A percentile compares a stretch with the other conserved stretches of the same genome.
phyloP scores from a whole-genome alignment of 1,284 basidiomycete genomes.

The Heterobasidion occidentale region DNA sequence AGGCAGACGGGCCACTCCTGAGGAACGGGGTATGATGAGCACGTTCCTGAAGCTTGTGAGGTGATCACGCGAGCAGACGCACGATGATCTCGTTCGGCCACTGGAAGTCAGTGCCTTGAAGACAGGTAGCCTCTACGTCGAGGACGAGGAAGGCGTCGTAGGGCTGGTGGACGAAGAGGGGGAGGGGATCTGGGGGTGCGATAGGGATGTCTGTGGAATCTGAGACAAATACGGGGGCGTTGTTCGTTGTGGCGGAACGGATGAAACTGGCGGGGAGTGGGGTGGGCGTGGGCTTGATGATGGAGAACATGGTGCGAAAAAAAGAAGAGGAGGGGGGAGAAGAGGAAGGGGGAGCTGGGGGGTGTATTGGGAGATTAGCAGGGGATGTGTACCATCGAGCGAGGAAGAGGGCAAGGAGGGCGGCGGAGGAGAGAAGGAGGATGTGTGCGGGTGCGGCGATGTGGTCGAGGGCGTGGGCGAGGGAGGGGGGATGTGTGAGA shows the following conservation, averaged over 20 bases:
- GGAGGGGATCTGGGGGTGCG: neutral
- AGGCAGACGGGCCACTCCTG: conserved; percentile 88
- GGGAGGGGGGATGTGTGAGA: neutral
- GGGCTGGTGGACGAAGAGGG: conserved; percentile 34
- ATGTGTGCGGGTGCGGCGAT: neutral
- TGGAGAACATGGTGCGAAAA: conserved; percentile 1
- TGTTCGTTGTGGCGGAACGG: neutral
- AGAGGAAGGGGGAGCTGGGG: neutral
- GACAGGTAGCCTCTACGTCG: conserved; percentile 90
- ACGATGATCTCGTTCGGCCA: conserved; percentile 87
- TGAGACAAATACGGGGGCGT: neutral
- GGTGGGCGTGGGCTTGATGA: neutral
- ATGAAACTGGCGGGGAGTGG: conserved; percentile 5
- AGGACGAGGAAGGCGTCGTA: conserved; percentile 71
- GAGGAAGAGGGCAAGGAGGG: neutral
- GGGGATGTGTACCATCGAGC: conserved; percentile 3
- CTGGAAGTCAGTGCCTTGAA: conserved; percentile 33
- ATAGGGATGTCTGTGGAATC: neutral
- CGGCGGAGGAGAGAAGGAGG: neutral
- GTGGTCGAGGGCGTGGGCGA: neutral
- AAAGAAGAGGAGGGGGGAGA: neutral
- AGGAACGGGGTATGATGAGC: conserved; percentile 6
- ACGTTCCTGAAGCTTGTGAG: conserved; percentile 6
- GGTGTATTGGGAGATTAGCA: neutral
- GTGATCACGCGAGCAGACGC: conserved; percentile 24